Conservation (phyloP, 176 grass and related monocot species). For the Urochloa ruziziensis region DNA sequence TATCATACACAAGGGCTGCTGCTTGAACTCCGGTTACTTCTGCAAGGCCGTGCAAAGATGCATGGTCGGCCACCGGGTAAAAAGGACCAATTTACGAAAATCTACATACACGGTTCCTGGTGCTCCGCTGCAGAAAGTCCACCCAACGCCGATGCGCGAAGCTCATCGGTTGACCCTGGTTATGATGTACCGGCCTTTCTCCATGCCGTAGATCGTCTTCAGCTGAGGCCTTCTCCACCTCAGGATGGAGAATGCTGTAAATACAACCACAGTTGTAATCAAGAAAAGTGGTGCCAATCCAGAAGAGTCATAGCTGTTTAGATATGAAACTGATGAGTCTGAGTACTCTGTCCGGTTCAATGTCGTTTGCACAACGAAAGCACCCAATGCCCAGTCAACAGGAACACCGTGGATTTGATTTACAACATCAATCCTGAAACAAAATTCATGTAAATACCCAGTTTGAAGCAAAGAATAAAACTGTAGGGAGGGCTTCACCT, state of each 20-base stretch:
- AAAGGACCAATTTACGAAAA: constrained; percentile 23
- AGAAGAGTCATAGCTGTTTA: constrained; percentile 44
- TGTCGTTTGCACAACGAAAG: constrained; percentile 63
- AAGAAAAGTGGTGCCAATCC: constrained; percentile 43
- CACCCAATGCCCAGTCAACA: constrained; percentile 87
- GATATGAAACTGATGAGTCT: constrained; percentile 46
- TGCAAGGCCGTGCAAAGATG: background rate
- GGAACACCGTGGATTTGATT: constrained; percentile 63
- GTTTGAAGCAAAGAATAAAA: background rate
- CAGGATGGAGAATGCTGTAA: constrained; percentile 60
- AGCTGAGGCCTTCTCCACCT: constrained; percentile 56
- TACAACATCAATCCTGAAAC: constrained; percentile 72
- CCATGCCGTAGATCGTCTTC: constrained; percentile 69
- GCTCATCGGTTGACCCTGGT: constrained; percentile 56
- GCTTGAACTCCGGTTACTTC: constrained; percentile 7
- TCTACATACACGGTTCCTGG: constrained; percentile 33
- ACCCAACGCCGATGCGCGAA: background rate
- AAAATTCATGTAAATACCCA: constrained; percentile 11
- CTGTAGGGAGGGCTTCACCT: constrained; percentile 40
- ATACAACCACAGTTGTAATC: constrained; percentile 43
- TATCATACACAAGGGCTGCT: constrained; percentile 39
- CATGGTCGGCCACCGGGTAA: background rate
- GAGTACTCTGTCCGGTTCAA: constrained; percentile 44
- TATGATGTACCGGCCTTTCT: constrained; percentile 76
- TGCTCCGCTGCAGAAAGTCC: constrained; percentile 21